Percentiles rank a stretch among this genome's conserved stretches.
phyloP scores from a whole-genome alignment of 306 rosid species.

The Corylus heterophylla region DNA sequence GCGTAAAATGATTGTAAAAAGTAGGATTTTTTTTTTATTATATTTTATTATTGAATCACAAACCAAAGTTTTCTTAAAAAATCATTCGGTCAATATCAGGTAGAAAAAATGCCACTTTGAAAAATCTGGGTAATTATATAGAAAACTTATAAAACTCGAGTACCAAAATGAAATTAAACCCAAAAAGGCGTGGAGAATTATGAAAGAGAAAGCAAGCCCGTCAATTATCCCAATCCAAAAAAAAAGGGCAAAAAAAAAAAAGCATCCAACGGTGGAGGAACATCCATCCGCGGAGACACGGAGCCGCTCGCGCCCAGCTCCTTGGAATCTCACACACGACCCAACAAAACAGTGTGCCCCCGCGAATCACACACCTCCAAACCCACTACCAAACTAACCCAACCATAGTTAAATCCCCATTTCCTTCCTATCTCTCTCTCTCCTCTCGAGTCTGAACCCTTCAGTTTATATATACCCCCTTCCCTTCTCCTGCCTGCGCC shows the following conservation, averaged over 20 bases:
- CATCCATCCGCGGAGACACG: constrained; percentile 98
- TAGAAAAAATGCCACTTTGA: no score
- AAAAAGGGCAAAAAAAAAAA: not conserved
- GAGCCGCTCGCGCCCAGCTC: constrained; percentile 93
- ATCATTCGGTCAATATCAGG: no score
- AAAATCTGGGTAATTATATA: no score
- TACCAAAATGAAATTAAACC: not conserved
- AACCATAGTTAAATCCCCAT: constrained; percentile 41
- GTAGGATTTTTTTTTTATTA: no score
- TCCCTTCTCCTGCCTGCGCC: not conserved
- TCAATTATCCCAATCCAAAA: constrained; percentile 12
- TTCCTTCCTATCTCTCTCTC: not conserved
- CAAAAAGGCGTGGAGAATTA: not conserved
- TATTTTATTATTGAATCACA: no score
- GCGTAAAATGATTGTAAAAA: no score
- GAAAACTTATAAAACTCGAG: no score
- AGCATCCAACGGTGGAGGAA: constrained; percentile 88
- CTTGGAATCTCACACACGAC: constrained; percentile 74
- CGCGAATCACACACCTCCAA: not conserved
- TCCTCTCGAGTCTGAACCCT: not conserved
- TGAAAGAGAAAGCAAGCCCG: constrained; percentile 35
- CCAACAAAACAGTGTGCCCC: not conserved
- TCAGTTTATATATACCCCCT: constrained; percentile 39
- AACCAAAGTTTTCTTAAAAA: no score
- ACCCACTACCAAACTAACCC: constrained; percentile 30